These are phyloP conservation scores for Magnaporthales sp. DNA, from an alignment of 2,329 filamentous ascomycete genomes.

Conservation along the genomic window DNA sequence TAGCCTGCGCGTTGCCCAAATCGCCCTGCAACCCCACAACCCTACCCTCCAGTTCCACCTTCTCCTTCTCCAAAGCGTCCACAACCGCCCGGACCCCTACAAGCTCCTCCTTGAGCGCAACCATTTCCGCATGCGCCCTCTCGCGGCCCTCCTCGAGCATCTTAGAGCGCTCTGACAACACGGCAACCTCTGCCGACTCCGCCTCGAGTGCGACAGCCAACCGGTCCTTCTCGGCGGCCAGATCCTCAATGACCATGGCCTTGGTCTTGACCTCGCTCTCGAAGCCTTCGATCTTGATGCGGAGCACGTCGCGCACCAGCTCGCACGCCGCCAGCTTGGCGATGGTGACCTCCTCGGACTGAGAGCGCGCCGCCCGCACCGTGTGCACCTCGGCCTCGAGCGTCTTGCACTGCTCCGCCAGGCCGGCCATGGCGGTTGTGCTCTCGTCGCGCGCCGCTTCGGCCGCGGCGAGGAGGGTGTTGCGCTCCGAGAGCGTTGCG, in stretches of 20 bases:
- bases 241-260: background rate
- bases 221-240: background rate
- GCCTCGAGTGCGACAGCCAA: background rate
- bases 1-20: background rate
- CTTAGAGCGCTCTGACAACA: constrained; percentile 2
- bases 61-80: constrained; percentile 6
- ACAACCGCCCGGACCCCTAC: background rate
- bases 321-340: constrained; percentile 10
- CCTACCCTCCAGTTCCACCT: constrained; percentile 1
- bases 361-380: constrained; percentile 5
- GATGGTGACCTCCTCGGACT: constrained; percentile 10
- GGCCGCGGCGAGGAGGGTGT: background rate
- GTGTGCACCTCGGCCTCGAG: constrained; percentile 10
- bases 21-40: constrained; percentile 2
- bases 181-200: background rate
- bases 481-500: too few species aligned
- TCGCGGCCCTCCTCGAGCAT: constrained; percentile 2
- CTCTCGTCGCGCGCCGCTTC: constrained; percentile 2
- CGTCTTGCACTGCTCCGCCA: constrained; percentile 3
- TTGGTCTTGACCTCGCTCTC: constrained; percentile 6
- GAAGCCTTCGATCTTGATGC: constrained; percentile 6
- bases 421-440: background rate
- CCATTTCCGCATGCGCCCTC: constrained; percentile 2
- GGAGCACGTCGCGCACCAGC: constrained; percentile 8
- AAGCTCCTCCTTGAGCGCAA: constrained; percentile 1